phyloP scores from a whole-genome alignment of 345 rosid species.

The Mangifera indica region DNA sequence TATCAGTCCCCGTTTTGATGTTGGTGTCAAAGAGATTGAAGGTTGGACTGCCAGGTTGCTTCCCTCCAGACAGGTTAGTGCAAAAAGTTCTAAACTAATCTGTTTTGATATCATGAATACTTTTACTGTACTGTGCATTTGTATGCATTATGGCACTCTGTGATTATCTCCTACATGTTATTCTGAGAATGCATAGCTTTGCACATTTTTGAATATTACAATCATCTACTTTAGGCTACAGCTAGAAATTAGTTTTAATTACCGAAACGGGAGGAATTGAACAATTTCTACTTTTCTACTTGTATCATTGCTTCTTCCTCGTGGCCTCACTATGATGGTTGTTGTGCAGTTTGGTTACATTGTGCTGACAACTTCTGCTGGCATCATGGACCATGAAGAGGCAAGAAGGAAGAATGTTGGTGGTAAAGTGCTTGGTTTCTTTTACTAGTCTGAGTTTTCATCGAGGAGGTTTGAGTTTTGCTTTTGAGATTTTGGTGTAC shows the following conservation, averaged over 20 bases:
- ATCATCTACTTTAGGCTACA: not conserved
- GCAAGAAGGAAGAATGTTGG: slow-evolving; percentile 55
- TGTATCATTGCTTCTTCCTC: not conserved
- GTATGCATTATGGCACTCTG: too few species aligned
- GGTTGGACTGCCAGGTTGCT: slow-evolving; percentile 57
- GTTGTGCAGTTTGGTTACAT: slow-evolving; percentile 47
- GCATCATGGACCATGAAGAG: slow-evolving; percentile 57
- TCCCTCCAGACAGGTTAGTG: slow-evolving; percentile 49
- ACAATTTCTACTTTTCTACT: not conserved
- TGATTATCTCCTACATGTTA: not conserved
- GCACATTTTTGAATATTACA: not conserved
- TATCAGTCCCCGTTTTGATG: slow-evolving; percentile 53
- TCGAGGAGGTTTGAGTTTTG: slow-evolving; percentile 4
- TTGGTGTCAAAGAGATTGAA: slow-evolving; percentile 48
- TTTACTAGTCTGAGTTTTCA: slow-evolving; percentile 28
- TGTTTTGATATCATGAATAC: not conserved
- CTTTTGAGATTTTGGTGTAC: slow-evolving; percentile 13
- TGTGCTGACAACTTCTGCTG: slow-evolving; percentile 52
- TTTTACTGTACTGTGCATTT: not conserved
- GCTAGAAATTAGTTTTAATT: not conserved
- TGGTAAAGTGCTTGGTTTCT: slow-evolving; percentile 54
- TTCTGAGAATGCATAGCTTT: too few species aligned
- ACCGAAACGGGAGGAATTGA: not conserved
- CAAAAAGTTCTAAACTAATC: not conserved
- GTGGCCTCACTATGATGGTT: not conserved